Percentiles rank a stretch among this genome's conserved stretches.
phyloP scores from a whole-genome alignment of 2,329 filamentous ascomycete genomes.

The Dothistroma pini region DNA sequence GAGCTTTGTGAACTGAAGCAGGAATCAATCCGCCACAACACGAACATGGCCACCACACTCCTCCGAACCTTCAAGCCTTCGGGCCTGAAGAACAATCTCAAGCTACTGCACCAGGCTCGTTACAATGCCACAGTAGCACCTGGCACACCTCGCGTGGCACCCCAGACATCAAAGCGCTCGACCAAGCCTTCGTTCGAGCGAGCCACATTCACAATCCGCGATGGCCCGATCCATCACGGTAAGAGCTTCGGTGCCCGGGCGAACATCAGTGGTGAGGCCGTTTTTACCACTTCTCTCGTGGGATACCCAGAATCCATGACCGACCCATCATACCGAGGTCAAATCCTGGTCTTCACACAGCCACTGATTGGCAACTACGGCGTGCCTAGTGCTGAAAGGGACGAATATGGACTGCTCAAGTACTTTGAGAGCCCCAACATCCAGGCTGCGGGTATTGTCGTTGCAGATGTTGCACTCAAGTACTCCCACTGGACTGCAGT shows the following conservation, averaged over 20 bases:
- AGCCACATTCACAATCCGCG: conserved; percentile 92
- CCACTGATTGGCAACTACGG: conserved; percentile 98
- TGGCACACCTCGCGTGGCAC: conserved; percentile 65
- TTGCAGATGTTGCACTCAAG: conserved; percentile 86
- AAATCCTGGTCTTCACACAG: conserved; percentile 98
- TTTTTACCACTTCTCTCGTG: conserved; percentile 97
- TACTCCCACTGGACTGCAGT: conserved; percentile 99
- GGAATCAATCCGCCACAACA: conserved; percentile 21
- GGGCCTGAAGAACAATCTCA: conserved; percentile 44
- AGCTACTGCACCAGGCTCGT: conserved; percentile 46
- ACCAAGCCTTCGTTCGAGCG: conserved; percentile 68
- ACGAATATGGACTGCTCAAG: conserved; percentile 86
- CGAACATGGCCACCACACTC: conserved; percentile 45
- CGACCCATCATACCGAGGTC: conserved; percentile 69
- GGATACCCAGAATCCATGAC: conserved; percentile 90
- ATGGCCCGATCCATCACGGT: conserved; percentile 93
- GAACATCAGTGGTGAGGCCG: conserved; percentile 96
- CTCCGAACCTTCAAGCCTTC: conserved; percentile 54
- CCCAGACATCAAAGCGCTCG: conserved; percentile 47
- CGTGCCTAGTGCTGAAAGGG: conserved; percentile 79
- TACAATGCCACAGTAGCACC: conserved; percentile 63
- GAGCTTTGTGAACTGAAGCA: conserved; percentile 58
- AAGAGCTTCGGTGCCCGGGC: conserved; percentile 94
- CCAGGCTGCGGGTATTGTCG: conserved; percentile 92
- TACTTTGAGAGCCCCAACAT: conserved; percentile 99